Evolutionary conservation across 2,329 filamentous ascomycete genomes (phyloP), one percentile per base, ranked within the genome.

Genomic region (Fusarium devonianum): DNA sequence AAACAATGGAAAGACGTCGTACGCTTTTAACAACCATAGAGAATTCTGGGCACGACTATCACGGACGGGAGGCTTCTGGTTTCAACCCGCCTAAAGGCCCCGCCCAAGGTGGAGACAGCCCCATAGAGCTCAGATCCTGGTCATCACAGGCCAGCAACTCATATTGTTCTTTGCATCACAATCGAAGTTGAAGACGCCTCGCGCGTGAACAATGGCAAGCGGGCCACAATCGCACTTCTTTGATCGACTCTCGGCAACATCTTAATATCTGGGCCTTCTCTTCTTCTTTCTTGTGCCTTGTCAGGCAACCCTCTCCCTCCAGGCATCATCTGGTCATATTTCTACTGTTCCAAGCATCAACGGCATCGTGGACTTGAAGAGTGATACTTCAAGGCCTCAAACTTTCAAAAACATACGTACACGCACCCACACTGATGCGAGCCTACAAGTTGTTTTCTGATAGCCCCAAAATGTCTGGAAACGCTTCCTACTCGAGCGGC

Each of bases 81-180:
- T 19, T 18, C n/a, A n/a, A n/a, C 7, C 16, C 30, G n/a, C 30
- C 30, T 4, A 9, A n/a, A n/a, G n/a, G 12, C 5, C 23, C 4
- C 45, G 36, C 28, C 36, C 14, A 48, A 22, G n/a, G 44, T 58
- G 57, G 49, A 39, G 32, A 46, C 52, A 19, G n/a, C n/a, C 25
- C 30, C 48, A 12, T 39, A 49, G 30, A 40, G 49, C 23, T 35
- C 28, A 39, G 40, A 43, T 47, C 25, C 42, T 41, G 23, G 26
- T 41, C 22, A 58, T 43, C 56, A 50, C 30, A 46, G 56, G 32
- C 58, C 54, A 56, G 35, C 54, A 50, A 42, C 46, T 66, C 40
- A 43, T 60, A 67, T 67, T 66, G 66, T 68, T 64, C 64, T 56
- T 39, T 55, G 33, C 50, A 34, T 58, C 58, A 66, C 61, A 67